Base-by-base conservation (phyloP, 257 asterid genomes). In the Plantago elongata region DNA sequence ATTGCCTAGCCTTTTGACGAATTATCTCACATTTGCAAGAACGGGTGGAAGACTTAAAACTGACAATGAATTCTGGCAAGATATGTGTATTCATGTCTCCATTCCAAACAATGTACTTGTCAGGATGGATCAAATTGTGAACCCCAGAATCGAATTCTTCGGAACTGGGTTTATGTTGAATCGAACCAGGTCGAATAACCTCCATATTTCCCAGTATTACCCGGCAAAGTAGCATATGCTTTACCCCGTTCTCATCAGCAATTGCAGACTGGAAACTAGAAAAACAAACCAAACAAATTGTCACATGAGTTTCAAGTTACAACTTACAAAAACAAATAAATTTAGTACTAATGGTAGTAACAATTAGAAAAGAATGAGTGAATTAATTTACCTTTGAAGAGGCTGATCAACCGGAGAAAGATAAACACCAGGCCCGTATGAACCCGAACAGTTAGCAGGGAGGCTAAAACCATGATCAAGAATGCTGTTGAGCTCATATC, bases 141-240 rank as follows among this genome's bases (percentile, higher is more conserved):
- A 79, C 78, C 14, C 91, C 91, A 1, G 85, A 77, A 74, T 83
- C 87, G 40, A 79, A 81, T 48, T 83, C 83, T 29, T 71, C 80
- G 5, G 78, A 71, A 54, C 85, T 80, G 4, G 88, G 88, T 55
- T 77, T 69, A 30, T 34, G 13, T 56, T 78, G 88, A 0, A 40
- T 42, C 3, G 86, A 83, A 61, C 69, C 68, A 1, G 79, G 76
- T 34, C 3, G 10, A 64, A 81, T 58, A 30, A 43, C 60, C 74
- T 85, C 90, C 54, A 54, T 50, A 42, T 69, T 79, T 15, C 94
- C 94, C 79, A 83, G 18, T 55, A 83, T 69, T 5, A 83, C 90
- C 0, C 86, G 90, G 47, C 94, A 83, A 54, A 83, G 86, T 5
- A 85, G 29, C 74, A 85, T 54, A 63, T 75, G 84, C 13, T 59